Conservation (phyloP, 768 basidiomycete genomes). For the Panaeolus cyanescens region DNA sequence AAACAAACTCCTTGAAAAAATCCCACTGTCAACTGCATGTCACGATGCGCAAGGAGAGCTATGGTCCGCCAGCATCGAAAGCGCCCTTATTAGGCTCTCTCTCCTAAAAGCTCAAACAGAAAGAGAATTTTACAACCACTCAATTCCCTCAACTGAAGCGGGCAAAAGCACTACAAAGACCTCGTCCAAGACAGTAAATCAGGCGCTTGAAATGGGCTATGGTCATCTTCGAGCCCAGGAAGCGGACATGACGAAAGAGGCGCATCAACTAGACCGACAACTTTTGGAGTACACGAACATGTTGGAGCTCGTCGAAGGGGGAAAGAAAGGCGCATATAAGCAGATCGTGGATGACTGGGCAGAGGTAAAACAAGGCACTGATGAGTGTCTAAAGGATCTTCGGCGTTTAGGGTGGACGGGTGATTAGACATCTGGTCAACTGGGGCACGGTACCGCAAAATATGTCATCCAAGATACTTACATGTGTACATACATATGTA, state of each 20-base stretch:
- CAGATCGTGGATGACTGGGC: constrained; percentile 53
- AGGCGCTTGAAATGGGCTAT: constrained; percentile 34
- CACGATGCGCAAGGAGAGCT: constrained; percentile 40
- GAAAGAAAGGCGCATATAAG: constrained; percentile 34
- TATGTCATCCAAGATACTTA: no score
- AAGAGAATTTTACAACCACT: constrained; percentile 39
- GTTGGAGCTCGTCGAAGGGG: constrained; percentile 43
- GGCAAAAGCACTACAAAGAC: constrained; percentile 13
- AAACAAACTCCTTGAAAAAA: constrained; percentile 6
- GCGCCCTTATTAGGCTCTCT: constrained; percentile 48
- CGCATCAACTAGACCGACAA: constrained; percentile 35
- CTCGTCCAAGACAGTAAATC: constrained; percentile 22
- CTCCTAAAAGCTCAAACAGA: constrained; percentile 43
- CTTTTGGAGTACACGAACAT: constrained; percentile 43
- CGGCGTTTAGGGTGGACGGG: constrained; percentile 53
- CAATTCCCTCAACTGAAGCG: constrained; percentile 14
- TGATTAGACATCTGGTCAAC: constrained; percentile 36
- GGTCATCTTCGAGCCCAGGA: constrained; percentile 35
- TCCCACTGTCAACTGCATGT: constrained; percentile 23
- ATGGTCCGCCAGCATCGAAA: constrained; percentile 45
- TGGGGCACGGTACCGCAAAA: neutral
- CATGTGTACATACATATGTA: no score
- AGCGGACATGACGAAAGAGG: constrained; percentile 36
- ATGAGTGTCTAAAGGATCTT: constrained; percentile 51
- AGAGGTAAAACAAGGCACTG: constrained; percentile 45